Percentiles rank a stretch among this genome's conserved stretches.
Conservation (phyloP, 495 filamentous ascomycete species). For the Penicillium verhagenii region DNA sequence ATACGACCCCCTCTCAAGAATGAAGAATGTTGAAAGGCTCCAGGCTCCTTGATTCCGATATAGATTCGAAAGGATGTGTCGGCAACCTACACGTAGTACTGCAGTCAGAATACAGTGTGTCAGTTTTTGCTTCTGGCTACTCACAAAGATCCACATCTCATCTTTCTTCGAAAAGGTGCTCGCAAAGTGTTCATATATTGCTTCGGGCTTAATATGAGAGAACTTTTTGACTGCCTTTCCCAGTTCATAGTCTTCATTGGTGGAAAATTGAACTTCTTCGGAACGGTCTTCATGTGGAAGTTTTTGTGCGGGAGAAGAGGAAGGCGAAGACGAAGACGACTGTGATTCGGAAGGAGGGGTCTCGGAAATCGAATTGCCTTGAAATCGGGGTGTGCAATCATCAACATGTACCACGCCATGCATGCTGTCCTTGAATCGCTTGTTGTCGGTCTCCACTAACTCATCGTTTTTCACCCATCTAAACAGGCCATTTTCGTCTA, state of each 20-base stretch:
- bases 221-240: slow-evolving; percentile 62
- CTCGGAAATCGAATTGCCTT: slow-evolving; percentile 15
- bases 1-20: slow-evolving; percentile 83
- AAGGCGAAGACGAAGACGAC: slow-evolving; percentile 6
- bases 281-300: slow-evolving; percentile 47
- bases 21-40: slow-evolving; percentile 85
- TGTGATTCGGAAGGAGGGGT: neutral
- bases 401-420: slow-evolving; percentile 70
- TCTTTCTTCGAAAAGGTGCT: slow-evolving; percentile 69
- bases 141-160: slow-evolving; percentile 86
- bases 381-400: slow-evolving; percentile 56
- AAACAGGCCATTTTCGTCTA: slow-evolving; percentile 65
- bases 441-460: slow-evolving; percentile 67
- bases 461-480: slow-evolving; percentile 79
- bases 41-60: slow-evolving; percentile 85
- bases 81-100: slow-evolving; percentile 29
- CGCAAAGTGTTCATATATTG: slow-evolving; percentile 69
- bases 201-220: slow-evolving; percentile 63
- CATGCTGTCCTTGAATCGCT: slow-evolving; percentile 74
- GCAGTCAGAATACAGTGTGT: neutral
- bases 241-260: slow-evolving; percentile 20
- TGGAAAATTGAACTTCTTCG: slow-evolving; percentile 25
- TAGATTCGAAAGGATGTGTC: slow-evolving; percentile 87
- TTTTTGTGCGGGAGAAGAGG: slow-evolving; percentile 4
- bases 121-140: slow-evolving; percentile 1